Conservation (phyloP, 192 early-diverging fungal species). For the Backusella mclennaniae region DNA sequence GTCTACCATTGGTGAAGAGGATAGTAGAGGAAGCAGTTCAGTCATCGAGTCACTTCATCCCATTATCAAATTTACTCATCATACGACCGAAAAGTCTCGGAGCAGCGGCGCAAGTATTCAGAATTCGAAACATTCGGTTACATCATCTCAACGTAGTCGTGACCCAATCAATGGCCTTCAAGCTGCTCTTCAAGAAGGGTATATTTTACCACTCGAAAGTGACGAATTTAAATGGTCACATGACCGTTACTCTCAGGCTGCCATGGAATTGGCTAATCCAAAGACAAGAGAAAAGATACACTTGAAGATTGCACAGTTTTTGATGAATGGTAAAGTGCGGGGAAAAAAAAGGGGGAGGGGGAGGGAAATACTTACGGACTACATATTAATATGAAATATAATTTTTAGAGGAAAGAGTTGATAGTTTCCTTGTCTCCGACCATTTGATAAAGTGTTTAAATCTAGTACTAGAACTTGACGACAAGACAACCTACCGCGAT, state of each 20-base stretch:
- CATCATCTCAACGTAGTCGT: neutral
- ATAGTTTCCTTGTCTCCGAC: constrained; percentile 24
- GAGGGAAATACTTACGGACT: no score
- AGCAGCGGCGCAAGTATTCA: neutral
- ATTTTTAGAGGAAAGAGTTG: constrained; percentile 4
- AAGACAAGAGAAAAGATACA: constrained; percentile 27
- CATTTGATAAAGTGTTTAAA: constrained; percentile 30
- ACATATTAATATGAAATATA: no score
- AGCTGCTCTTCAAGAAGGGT: constrained; percentile 31
- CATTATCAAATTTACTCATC: constrained; percentile 8
- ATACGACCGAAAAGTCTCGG: neutral
- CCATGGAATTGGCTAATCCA: constrained; percentile 27
- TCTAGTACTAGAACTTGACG: neutral
- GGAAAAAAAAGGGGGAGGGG: neutral
- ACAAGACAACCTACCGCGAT: constrained; percentile 15
- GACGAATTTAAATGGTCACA: constrained; percentile 36
- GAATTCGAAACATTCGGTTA: neutral
- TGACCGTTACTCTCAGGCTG: constrained; percentile 36
- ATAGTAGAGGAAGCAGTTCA: neutral
- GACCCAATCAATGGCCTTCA: constrained; percentile 34
- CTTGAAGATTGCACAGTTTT: constrained; percentile 28
- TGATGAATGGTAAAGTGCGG: constrained; percentile 14
- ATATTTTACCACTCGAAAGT: constrained; percentile 29
- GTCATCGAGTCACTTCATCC: constrained; percentile 12
- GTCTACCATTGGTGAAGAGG: neutral